Evolutionary conservation across 768 basidiomycete genomes (phyloP), one percentile per base, ranked within the genome.

Genomic region (Boletus sp.): DNA sequence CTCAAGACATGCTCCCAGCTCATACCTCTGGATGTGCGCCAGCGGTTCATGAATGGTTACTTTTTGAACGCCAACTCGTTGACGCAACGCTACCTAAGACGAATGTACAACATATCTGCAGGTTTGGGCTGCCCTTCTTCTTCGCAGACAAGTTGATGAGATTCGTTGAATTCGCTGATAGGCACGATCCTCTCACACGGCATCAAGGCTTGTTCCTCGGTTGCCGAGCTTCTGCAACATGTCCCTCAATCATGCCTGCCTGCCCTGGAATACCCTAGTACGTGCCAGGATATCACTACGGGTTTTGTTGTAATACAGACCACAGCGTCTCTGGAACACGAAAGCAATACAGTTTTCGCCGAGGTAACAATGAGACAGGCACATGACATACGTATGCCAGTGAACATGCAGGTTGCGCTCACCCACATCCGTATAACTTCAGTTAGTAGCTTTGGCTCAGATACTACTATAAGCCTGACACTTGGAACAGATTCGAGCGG

Each of bases 371-470:
- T 89, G 83, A 82, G 85, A 53, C 78, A 83, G 37, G 75, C 77
- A 15, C 80, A 84, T 39, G 83, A 86, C 40, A 80, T 86, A 71
- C 84, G 88, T 30, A 78, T 87, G 52, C 90, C 91, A 14, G 88
- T 94, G 28, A 76, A 79, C 30, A 74, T 94, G 59, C 79, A 83
- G 47, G 81, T 94, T 44, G 84, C 83, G 8, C 66, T 76, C 44
- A 84, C 80, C n/a, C 89, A 92, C 67, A 77, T 94, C 24, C 83
- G 90, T 20, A 83, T 94, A 47, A 88, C 86, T 32, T 87, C 87
- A 45, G 91, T 91, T 62, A 62, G 87, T 67, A 1, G 29, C 24
- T n/a, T 40, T 20, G 7, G 4, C 10, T 49, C 50, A 24, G 32
- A 35, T 24, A 9, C 48, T 29, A 33, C 1, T 33, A 18, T 10